These are phyloP conservation scores for Globisporangium apiculatum DNA, from an alignment of 352 stramenopile genomes.

Conservation along the genomic window DNA sequence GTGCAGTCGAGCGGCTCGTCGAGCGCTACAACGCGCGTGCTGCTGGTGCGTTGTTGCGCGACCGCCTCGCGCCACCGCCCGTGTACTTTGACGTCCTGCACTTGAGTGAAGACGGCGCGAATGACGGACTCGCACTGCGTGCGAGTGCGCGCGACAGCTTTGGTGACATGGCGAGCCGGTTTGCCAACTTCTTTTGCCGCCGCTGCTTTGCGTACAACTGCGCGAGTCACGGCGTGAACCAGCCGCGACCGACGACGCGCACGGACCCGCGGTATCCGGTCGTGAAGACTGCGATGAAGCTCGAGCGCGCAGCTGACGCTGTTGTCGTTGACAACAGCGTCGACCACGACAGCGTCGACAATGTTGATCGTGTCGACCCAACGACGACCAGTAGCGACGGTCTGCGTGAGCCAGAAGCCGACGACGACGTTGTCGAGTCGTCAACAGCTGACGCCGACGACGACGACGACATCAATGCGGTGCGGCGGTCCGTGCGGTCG, in stretches of 20 bases:
- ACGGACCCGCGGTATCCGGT: conserved; percentile 48
- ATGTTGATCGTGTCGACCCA: background rate
- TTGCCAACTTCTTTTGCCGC: conserved; percentile 62
- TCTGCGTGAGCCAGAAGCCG: background rate
- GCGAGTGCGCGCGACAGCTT: background rate
- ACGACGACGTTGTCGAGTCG: conserved; percentile 4
- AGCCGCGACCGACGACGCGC: conserved; percentile 35
- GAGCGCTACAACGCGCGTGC: conserved; percentile 2
- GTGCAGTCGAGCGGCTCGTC: conserved; percentile 2
- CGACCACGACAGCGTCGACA: no score
- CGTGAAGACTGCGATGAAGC: conserved; percentile 35
- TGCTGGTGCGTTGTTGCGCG: conserved; percentile 13
- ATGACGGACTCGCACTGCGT: conserved; percentile 8
- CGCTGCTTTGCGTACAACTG: conserved; percentile 77
- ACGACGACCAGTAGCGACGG: background rate
- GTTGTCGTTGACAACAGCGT: background rate
- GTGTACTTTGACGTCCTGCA: conserved; percentile 24
- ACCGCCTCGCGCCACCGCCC: conserved; percentile 25
- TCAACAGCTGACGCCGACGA: conserved; percentile 8
- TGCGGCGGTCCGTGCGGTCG: conserved; percentile 34
- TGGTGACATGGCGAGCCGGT: conserved; percentile 25
- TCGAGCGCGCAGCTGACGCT: conserved; percentile 17
- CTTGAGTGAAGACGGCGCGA: conserved; percentile 6
- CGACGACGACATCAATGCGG: conserved; percentile 6
- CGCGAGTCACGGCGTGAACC: conserved; percentile 50